These are phyloP conservation scores for Pichia kluyveri DNA, from an alignment of 805 yeast species.

Conservation along the genomic window DNA sequence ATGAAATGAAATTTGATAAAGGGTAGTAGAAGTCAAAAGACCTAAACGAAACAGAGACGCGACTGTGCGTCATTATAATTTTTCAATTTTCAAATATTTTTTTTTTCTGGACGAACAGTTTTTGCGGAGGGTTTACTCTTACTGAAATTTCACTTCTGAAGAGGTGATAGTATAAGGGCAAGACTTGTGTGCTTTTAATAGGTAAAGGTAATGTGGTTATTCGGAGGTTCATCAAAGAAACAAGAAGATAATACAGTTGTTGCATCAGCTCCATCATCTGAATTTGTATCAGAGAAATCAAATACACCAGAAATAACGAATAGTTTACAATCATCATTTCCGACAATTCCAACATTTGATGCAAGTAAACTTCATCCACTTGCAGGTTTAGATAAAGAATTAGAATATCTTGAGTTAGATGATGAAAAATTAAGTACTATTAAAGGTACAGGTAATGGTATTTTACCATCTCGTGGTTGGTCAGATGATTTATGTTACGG, in stretches of 20 bases:
- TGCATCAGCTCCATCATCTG: not conserved
- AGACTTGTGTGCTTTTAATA: not conserved
- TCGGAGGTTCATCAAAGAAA: conserved; percentile 10
- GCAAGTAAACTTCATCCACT: conserved; percentile 76
- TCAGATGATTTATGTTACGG: conserved; percentile 96
- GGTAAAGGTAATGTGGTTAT: conserved; percentile 11
- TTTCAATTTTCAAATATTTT: no score
- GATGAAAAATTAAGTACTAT: conserved; percentile 66
- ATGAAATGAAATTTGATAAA: no score
- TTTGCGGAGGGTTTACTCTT: no score
- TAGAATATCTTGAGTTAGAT: conserved; percentile 85
- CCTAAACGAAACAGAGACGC: no score
- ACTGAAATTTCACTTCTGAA: no score
- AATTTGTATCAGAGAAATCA: not conserved
- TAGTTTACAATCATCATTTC: not conserved
- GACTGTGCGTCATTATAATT: no score
- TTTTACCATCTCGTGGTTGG: conserved; percentile 96
- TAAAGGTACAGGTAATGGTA: conserved; percentile 76
- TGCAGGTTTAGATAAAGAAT: conserved; percentile 83
- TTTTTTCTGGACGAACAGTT: no score
- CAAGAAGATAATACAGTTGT: conserved; percentile 1
- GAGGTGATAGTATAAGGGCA: no score
- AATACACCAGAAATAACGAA: conserved; percentile 16
- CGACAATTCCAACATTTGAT: conserved; percentile 37
- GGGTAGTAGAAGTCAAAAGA: no score